Conservation (phyloP, 495 filamentous ascomycete species). For the Pseudomonodictys pantanalensis region DNA sequence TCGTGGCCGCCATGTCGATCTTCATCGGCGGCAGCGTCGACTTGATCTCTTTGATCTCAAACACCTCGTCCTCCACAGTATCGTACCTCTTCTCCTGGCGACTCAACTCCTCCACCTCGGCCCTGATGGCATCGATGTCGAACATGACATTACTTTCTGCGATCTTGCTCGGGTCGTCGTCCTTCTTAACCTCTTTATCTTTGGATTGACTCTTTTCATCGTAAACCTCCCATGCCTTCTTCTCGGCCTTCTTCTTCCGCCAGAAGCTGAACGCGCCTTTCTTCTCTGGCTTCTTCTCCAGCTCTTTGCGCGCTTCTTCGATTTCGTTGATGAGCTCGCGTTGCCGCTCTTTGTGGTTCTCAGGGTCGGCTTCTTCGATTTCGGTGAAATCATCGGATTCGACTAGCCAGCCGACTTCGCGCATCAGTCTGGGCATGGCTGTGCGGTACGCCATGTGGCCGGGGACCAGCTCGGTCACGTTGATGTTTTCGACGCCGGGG, state of each 20-base stretch:
- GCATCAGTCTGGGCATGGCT: conserved; percentile 83
- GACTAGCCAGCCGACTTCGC: conserved; percentile 83
- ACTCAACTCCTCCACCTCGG: conserved; percentile 63
- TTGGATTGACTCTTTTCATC: conserved; percentile 52
- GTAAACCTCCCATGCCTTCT: conserved; percentile 95
- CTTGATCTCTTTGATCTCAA: conserved; percentile 78
- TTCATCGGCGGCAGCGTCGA: conserved; percentile 89
- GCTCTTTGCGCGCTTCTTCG: conserved; percentile 84
- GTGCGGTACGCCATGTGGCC: conserved; percentile 97
- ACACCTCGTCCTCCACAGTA: conserved; percentile 69
- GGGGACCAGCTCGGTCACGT: conserved; percentile 80
- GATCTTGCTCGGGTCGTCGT: conserved; percentile 19
- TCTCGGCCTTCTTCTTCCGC: conserved; percentile 69
- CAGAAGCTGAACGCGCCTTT: conserved; percentile 70
- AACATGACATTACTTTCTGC: conserved; percentile 68
- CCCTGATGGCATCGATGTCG: conserved; percentile 90
- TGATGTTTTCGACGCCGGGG: conserved; percentile 81
- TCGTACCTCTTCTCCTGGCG: no score
- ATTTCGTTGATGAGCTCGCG: conserved; percentile 94
- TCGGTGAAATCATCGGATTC: conserved; percentile 92
- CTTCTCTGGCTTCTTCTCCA: conserved; percentile 70
- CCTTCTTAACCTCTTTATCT: conserved; percentile 41
- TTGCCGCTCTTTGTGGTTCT: conserved; percentile 83
- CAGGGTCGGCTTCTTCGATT: conserved; percentile 96
- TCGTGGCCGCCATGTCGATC: conserved; percentile 48